Evolutionary conservation across 192 early-diverging fungal species (phyloP), one percentile per base, ranked within the genome.

Genomic region (Linnemannia elongata): DNA sequence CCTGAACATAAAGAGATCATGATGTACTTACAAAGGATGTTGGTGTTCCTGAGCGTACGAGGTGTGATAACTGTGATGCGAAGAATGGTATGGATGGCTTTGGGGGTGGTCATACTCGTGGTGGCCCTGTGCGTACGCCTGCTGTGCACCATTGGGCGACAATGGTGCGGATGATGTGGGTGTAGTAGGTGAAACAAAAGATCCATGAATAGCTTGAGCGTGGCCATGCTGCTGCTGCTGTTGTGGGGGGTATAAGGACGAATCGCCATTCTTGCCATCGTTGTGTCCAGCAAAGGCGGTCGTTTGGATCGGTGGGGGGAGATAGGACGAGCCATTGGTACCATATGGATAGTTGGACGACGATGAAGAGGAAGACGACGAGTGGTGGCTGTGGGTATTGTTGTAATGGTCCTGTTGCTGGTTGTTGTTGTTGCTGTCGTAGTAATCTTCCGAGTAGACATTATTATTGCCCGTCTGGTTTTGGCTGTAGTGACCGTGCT

Each of bases 1-100:
- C 38, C 73, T 75, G 73, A 82, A 44, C 60, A 82, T 35, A 77
- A 17, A 27, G 3, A 47, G 35, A 68, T 44, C 30, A 54, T 72
- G n/a, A 66, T 35, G 35, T 22, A 78, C 82, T 83, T 83, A 83
- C 82, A 83, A 68, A 33, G 82, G 82, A 74, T 83, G 82, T 30
- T 44, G 76, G 38, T 77, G 82, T 47, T 83, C 82, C 45, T 83
- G 82, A 49, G 82, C 44, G 45, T 83, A 78, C 33, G 82, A 78
- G 39, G 76, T 9, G 20, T 83, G 70, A 38, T 83, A 72, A 1
- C 44, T 52, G 49, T 83, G 76, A 49, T 83, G 71, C 5, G 52
- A 52, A 6, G 49, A 55, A 66, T 82, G 80, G 72, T 82, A 60
- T 27, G 60, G 35, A 17, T 74, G 73, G 13, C 72, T 12, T 47